Conservation (phyloP, 805 yeast genomes). For the Saccharomycopsis schoenii region DNA sequence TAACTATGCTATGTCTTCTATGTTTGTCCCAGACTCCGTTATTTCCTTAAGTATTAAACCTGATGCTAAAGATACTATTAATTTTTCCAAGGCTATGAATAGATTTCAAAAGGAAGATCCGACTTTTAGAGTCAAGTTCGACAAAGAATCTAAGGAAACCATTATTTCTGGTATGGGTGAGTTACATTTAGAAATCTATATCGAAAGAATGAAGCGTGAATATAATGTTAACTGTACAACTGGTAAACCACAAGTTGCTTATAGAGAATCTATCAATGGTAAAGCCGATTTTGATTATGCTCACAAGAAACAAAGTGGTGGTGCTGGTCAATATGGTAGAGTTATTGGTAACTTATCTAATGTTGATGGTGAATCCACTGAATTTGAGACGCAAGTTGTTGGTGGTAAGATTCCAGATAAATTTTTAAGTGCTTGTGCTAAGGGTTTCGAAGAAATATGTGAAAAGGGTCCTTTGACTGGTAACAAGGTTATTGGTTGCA, state of each 20-base stretch:
- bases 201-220: constrained; percentile 96
- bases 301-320: constrained; percentile 97
- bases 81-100: constrained; percentile 93
- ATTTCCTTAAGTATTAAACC: constrained; percentile 88
- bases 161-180: constrained; percentile 98
- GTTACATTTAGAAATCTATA: constrained; percentile 91
- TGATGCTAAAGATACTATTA: constrained; percentile 74
- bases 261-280: constrained; percentile 80
- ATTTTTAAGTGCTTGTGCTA: constrained; percentile 84
- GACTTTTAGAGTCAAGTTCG: constrained; percentile 88
- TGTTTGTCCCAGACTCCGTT: constrained; percentile 99
- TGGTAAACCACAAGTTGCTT: constrained; percentile 97
- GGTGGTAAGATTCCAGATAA: constrained; percentile 98
- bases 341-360: constrained; percentile 78
- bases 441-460: constrained; percentile 90
- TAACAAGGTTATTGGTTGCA: constrained; percentile 84
- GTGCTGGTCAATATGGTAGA: constrained; percentile 98
- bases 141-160: constrained; percentile 87
- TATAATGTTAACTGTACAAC: constrained; percentile 91
- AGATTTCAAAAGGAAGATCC: constrained; percentile 99
- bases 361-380: constrained; percentile 50
- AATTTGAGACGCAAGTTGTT: constrained; percentile 77
- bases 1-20: constrained; percentile 86
- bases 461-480: constrained; percentile 97
- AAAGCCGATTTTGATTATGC: constrained; percentile 80